Evolutionary conservation across 1,284 basidiomycete species (phyloP).

Genomic region (Laetiporus sulphureus): DNA sequence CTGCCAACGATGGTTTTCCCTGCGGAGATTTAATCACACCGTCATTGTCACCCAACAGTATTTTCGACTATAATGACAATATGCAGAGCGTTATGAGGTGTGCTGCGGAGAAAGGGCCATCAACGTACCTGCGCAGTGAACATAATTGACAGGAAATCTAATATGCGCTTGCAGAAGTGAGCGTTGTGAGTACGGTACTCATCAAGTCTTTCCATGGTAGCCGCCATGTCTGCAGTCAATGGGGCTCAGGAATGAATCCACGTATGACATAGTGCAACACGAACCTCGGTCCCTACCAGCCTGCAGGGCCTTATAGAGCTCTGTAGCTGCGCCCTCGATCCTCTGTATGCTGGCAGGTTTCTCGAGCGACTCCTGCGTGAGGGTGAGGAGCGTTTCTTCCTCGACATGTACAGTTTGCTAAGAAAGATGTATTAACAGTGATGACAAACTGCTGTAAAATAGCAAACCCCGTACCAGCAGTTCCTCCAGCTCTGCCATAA

Average conservation of each 20-base stretch:
- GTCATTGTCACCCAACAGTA: conserved; percentile 54
- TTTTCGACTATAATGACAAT: conserved; percentile 46
- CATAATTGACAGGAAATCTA: conserved; percentile 87
- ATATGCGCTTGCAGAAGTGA: conserved; percentile 88
- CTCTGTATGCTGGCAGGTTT: conserved; percentile 68
- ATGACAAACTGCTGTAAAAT: neutral
- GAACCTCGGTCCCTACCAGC: conserved; percentile 84
- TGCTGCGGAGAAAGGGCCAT: neutral
- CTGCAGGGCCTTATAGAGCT: conserved; percentile 93
- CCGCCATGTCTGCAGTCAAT: conserved; percentile 73
- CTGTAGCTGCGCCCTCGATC: conserved; percentile 79
- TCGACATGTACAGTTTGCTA: conserved; percentile 94
- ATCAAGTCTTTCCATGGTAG: conserved; percentile 85
- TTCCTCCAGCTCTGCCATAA: conserved; percentile 79
- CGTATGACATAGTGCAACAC: conserved; percentile 16
- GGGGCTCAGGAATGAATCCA: neutral
- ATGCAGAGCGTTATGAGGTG: neutral
- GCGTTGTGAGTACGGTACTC: conserved; percentile 85
- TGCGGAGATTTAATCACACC: conserved; percentile 42
- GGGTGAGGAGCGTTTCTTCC: conserved; percentile 62
- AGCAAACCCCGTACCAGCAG: conserved; percentile 54
- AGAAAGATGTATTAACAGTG: conserved; percentile 2
- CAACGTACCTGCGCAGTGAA: conserved; percentile 74
- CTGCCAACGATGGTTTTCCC: conserved; percentile 43
- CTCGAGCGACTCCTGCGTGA: conserved; percentile 85